A percentile compares a stretch with the other conserved stretches of the same genome.
Evolutionary conservation across 2,329 filamentous ascomycete genomes (phyloP).

Genomic region (Fusarium subtropicale): DNA sequence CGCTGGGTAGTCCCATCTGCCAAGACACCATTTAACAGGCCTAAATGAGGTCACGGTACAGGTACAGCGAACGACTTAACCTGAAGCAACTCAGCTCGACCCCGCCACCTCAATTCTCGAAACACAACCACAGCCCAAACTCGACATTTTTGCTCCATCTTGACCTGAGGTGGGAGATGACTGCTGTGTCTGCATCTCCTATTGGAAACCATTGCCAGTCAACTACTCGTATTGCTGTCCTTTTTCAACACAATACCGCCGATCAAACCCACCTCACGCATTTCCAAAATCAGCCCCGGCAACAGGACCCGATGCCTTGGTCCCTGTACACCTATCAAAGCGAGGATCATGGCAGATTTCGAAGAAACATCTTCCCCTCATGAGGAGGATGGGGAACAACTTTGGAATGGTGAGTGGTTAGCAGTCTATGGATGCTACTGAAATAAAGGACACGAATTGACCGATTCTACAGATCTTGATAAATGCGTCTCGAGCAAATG

Average conservation of each 20-base stretch:
- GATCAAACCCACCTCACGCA: slow-evolving; percentile 16
- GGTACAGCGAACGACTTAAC: slow-evolving; percentile 34
- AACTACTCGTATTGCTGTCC: slow-evolving; percentile 32
- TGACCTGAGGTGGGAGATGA: slow-evolving; percentile 41
- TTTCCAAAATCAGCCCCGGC: slow-evolving; percentile 18
- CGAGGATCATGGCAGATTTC: slow-evolving; percentile 67
- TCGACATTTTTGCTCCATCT: slow-evolving; percentile 19
- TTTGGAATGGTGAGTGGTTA: slow-evolving; percentile 79
- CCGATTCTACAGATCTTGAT: slow-evolving; percentile 58
- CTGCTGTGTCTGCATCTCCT: slow-evolving; percentile 25
- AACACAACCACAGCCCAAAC: slow-evolving; percentile 28
- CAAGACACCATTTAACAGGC: slow-evolving; percentile 36
- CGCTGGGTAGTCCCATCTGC: slow-evolving; percentile 24
- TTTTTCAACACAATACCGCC: slow-evolving; percentile 18
- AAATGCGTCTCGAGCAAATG: slow-evolving; percentile 60
- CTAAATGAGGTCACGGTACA: slow-evolving; percentile 42
- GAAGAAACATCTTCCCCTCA: slow-evolving; percentile 72
- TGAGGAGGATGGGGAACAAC: slow-evolving; percentile 85
- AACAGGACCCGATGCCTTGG: slow-evolving; percentile 53
- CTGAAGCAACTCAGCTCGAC: slow-evolving; percentile 38
- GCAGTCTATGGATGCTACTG: background rate
- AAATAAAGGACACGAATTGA: slow-evolving; percentile 12
- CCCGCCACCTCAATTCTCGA: slow-evolving; percentile 45
- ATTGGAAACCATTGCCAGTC: slow-evolving; percentile 36
- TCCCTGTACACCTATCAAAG: slow-evolving; percentile 43